These are phyloP conservation scores for Ilex asprella DNA, from an alignment of 257 asterid species.

Conservation along the genomic window DNA sequence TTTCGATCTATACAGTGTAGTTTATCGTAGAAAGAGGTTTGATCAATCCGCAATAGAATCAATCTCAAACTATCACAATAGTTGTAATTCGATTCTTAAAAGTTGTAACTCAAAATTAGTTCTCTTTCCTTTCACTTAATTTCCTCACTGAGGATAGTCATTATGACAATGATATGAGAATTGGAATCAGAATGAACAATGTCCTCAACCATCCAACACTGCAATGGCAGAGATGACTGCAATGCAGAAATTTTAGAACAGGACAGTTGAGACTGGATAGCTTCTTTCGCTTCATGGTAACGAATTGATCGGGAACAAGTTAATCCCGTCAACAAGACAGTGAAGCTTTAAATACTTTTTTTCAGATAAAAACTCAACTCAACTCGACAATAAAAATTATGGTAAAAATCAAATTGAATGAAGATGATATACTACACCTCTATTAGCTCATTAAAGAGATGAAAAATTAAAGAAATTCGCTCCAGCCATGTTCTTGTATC, in stretches of 20 bases:
- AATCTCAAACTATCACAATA: too few species aligned
- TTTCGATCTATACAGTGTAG: too few species aligned
- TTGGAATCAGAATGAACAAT: neutral
- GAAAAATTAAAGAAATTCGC: neutral
- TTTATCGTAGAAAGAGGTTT: too few species aligned
- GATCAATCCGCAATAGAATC: too few species aligned
- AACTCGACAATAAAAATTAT: too few species aligned
- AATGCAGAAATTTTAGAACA: neutral
- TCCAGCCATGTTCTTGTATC: too few species aligned
- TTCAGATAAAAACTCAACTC: neutral
- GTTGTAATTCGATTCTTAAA: too few species aligned
- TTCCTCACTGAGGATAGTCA: too few species aligned
- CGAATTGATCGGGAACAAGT: constrained; percentile 28
- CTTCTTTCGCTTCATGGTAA: constrained; percentile 28
- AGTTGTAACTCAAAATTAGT: too few species aligned
- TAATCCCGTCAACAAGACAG: constrained; percentile 39
- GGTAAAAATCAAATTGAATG: neutral
- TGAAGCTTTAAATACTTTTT: constrained; percentile 18
- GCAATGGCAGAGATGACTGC: constrained; percentile 1
- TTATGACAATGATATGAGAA: too few species aligned
- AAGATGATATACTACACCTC: neutral
- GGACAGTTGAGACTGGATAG: neutral
- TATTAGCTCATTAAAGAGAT: too few species aligned
- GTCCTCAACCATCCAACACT: constrained; percentile 6
- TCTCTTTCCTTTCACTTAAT: too few species aligned